These are phyloP conservation scores for Cryptosporidium canis DNA, from an alignment of 169 alveolate species.

Conservation along the genomic window DNA sequence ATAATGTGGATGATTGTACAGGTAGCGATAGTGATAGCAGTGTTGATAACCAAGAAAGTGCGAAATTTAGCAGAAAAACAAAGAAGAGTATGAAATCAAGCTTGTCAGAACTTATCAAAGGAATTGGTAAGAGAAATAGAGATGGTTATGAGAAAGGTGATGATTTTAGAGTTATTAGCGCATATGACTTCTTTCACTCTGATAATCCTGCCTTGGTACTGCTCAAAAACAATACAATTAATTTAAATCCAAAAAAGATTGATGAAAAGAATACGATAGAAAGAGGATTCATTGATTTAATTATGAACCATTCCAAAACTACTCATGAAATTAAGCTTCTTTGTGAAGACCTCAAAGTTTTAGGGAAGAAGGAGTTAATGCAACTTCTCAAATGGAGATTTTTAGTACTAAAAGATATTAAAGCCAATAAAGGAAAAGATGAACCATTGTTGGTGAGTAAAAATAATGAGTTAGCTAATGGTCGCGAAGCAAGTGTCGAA, in stretches of 20 bases:
- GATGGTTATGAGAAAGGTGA: slow-evolving; percentile 88
- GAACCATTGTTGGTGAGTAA: slow-evolving; percentile 65
- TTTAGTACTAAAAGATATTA: slow-evolving; percentile 71
- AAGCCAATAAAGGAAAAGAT: neutral
- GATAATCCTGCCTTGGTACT: slow-evolving; percentile 82
- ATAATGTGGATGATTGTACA: slow-evolving; percentile 65
- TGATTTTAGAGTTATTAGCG: slow-evolving; percentile 80
- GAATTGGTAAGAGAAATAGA: slow-evolving; percentile 81
- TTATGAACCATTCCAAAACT: slow-evolving; percentile 78
- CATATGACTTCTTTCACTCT: slow-evolving; percentile 79
- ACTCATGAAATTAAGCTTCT: slow-evolving; percentile 81
- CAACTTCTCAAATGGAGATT: slow-evolving; percentile 88
- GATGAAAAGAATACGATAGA: slow-evolving; percentile 70
- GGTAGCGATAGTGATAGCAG: slow-evolving; percentile 47
- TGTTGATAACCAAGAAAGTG: slow-evolving; percentile 71
- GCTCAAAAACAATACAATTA: slow-evolving; percentile 77
- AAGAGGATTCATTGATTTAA: slow-evolving; percentile 61
- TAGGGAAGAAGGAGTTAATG: slow-evolving; percentile 87
- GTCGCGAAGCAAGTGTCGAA: slow-evolving; percentile 30
- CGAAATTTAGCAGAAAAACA: slow-evolving; percentile 46
- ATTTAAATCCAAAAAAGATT: slow-evolving; percentile 68
- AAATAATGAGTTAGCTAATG: slow-evolving; percentile 57
- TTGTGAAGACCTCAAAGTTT: slow-evolving; percentile 81
- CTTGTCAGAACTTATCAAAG: slow-evolving; percentile 80
- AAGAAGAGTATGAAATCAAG: slow-evolving; percentile 76